Conservation (phyloP, 139 green algal species). For the Asterochloris erici region DNA sequence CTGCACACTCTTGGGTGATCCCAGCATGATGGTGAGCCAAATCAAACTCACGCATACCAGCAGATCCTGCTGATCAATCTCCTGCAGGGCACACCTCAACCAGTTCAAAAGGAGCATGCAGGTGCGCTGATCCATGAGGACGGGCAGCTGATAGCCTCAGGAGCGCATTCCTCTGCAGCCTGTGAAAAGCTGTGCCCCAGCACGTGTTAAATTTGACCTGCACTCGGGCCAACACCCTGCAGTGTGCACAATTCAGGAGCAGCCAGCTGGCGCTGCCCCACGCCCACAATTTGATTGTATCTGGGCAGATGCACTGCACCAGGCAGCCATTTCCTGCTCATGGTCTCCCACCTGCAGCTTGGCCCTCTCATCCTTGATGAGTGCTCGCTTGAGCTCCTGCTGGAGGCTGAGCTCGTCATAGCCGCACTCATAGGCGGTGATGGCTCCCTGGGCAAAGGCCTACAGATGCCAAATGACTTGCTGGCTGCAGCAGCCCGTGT, state of each 20-base stretch:
- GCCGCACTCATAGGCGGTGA: slow-evolving; percentile 60
- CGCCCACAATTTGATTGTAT: too few species aligned
- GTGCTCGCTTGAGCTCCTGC: slow-evolving; percentile 26
- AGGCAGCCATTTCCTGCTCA: too few species aligned
- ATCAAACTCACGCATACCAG: slow-evolving; percentile 44
- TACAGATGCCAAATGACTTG: slow-evolving; percentile 13
- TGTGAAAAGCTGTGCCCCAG: background rate
- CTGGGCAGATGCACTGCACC: too few species aligned
- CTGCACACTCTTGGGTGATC: slow-evolving; percentile 19
- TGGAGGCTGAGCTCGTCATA: slow-evolving; percentile 40
- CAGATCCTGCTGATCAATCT: slow-evolving; percentile 24
- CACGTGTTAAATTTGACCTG: background rate
- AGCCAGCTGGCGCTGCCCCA: too few species aligned
- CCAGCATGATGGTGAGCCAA: slow-evolving; percentile 50
- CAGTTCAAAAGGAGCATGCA: background rate
- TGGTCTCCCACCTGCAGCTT: too few species aligned
- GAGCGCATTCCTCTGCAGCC: background rate
- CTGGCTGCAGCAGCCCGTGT: background rate
- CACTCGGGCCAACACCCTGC: background rate
- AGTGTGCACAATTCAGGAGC: background rate
- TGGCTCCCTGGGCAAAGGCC: slow-evolving; percentile 42
- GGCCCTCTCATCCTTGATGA: too few species aligned
- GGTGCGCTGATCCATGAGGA: background rate
- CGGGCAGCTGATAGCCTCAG: too few species aligned
- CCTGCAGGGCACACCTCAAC: background rate